These are phyloP conservation scores for Ophiostoma fasciatum DNA, from an alignment of 2,329 filamentous ascomycete species.

Conservation along the genomic window DNA sequence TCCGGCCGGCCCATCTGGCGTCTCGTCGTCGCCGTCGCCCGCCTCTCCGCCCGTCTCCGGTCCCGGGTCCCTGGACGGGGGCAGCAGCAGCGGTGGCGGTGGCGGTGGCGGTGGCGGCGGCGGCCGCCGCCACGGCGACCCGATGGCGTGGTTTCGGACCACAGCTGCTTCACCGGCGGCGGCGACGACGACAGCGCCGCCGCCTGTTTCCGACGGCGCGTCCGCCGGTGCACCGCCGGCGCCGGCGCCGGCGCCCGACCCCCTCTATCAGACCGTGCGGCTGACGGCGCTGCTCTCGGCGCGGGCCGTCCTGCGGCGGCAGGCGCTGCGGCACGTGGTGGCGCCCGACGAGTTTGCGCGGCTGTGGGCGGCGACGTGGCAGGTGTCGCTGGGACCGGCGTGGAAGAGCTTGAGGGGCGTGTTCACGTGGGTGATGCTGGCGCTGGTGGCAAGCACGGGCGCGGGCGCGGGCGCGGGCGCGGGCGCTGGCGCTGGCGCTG, in stretches of 20 bases:
- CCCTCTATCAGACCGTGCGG: constrained; percentile 32
- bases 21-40: no score
- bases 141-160: no score
- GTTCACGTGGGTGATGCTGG: constrained; percentile 32
- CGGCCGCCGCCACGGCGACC: no score
- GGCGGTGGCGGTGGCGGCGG: no score
- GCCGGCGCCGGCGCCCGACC: constrained; percentile 18
- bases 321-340: constrained; percentile 27
- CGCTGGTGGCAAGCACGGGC: no score
- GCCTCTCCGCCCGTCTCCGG: no score
- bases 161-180: no score
- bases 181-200: no score
- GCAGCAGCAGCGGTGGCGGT: no score
- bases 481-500: no score
- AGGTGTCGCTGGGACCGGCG: constrained; percentile 26
- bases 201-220: neutral
- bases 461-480: constrained; percentile 23
- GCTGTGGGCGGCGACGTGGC: constrained; percentile 34
- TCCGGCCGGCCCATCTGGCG: no score
- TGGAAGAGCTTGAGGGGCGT: constrained; percentile 34
- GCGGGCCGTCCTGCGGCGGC: constrained; percentile 27
- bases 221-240: neutral
- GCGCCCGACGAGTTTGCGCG: constrained; percentile 23
- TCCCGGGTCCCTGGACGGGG: no score
- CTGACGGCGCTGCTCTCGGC: constrained; percentile 32